Conservation (phyloP, 805 yeast genomes). For the Cyberlindnera mrakii region DNA sequence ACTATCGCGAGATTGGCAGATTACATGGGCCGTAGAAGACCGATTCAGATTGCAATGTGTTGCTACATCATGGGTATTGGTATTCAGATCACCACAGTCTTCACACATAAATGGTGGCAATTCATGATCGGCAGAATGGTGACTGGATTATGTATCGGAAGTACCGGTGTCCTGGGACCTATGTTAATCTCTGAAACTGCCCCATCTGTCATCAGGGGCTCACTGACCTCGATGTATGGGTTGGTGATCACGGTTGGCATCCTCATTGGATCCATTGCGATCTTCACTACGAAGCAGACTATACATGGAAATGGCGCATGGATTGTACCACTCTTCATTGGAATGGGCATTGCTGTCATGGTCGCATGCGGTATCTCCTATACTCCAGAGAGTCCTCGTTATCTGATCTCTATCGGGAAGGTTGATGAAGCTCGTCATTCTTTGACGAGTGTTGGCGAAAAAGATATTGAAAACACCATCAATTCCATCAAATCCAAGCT, state of each 20-base stretch:
- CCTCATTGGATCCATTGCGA: slow-evolving; percentile 58
- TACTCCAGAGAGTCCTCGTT: slow-evolving; percentile 68
- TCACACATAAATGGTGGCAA: slow-evolving; percentile 49
- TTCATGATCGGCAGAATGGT: slow-evolving; percentile 58
- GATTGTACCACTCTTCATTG: slow-evolving; percentile 59
- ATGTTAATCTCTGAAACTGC: slow-evolving; percentile 63
- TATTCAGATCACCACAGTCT: slow-evolving; percentile 48
- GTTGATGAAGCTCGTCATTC: slow-evolving; percentile 50
- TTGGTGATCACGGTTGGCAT: slow-evolving; percentile 61
- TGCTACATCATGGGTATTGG: slow-evolving; percentile 54
- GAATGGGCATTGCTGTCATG: slow-evolving; percentile 35
- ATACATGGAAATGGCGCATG: slow-evolving; percentile 46
- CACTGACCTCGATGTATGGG: slow-evolving; percentile 60
- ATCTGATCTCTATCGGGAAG: slow-evolving; percentile 40
- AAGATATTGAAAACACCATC: slow-evolving; percentile 28
- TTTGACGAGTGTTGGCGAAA: slow-evolving; percentile 41
- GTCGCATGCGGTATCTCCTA: slow-evolving; percentile 55
- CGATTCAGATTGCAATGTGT: slow-evolving; percentile 46
- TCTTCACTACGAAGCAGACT: slow-evolving; percentile 43
- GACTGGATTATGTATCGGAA: slow-evolving; percentile 72
- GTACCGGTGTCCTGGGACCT: slow-evolving; percentile 67
- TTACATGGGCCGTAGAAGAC: slow-evolving; percentile 52
- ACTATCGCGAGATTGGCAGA: slow-evolving; percentile 55
- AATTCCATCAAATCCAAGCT: slow-evolving; percentile 4
- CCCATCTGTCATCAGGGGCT: slow-evolving; percentile 61